Evolutionary conservation across 768 basidiomycete genomes (phyloP).

Genomic region (Suillus luteus): DNA sequence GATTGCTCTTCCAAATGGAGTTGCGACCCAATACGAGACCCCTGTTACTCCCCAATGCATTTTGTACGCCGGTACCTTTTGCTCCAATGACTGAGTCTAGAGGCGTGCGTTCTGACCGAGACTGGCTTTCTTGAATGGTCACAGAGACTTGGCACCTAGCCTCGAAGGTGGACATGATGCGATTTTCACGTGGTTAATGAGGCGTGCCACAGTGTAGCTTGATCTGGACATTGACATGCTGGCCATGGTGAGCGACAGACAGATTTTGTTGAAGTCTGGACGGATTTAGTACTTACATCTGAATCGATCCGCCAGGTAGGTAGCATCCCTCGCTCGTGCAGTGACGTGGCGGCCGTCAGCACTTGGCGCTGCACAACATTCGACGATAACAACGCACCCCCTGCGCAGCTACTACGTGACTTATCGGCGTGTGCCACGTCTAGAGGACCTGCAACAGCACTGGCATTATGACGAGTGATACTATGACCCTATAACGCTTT

Average conservation of each 20-base stretch:
- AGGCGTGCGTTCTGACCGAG: not conserved
- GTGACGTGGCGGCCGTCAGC: not conserved
- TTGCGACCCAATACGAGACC: not conserved
- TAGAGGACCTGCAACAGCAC: not conserved
- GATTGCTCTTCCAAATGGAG: conserved; percentile 1
- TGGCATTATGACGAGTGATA: not conserved
- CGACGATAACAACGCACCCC: not conserved
- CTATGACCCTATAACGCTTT: not conserved
- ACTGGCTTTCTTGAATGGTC: not conserved
- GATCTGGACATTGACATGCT: not conserved
- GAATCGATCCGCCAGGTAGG: not conserved
- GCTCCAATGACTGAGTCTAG: not conserved
- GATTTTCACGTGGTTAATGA: not conserved
- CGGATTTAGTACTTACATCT: not conserved
- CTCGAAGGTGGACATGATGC: no score
- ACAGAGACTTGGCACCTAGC: not conserved
- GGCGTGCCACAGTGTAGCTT: not conserved
- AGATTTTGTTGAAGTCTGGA: not conserved
- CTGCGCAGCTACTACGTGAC: not conserved
- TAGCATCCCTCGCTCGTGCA: not conserved
- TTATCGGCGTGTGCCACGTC: not conserved
- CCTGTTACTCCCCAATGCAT: not conserved
- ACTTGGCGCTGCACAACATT: not conserved
- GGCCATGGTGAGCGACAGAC: not conserved
- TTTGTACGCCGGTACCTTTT: not conserved